Percentiles rank a stretch among this genome's conserved stretches.
Evolutionary conservation across 192 early-diverging fungal species (phyloP).

Genomic region (Podila verticillata): DNA sequence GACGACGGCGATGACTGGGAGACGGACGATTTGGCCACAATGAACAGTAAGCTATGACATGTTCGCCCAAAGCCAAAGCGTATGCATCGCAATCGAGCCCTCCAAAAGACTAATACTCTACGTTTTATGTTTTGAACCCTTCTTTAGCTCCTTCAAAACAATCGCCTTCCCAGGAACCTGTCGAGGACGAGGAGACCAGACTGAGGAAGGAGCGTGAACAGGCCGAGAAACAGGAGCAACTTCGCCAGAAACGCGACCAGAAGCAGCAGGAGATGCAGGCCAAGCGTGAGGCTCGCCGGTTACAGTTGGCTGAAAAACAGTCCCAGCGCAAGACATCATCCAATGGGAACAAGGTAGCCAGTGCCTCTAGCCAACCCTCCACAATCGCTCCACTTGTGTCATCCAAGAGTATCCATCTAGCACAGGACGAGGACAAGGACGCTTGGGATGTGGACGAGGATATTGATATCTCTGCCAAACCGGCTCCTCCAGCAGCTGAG

Average conservation of each 20-base stretch:
- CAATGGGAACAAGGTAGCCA: constrained; percentile 7
- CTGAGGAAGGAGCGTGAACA: constrained; percentile 24
- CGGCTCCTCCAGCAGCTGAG: constrained; percentile 9
- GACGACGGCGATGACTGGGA: constrained; percentile 45
- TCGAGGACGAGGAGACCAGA: constrained; percentile 26
- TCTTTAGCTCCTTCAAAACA: constrained; percentile 14
- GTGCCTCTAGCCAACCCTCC: neutral
- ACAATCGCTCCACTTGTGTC: neutral
- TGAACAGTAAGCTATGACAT: constrained; percentile 19
- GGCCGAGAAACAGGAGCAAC: constrained; percentile 42
- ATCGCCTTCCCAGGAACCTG: constrained; percentile 14
- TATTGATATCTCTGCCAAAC: constrained; percentile 24
- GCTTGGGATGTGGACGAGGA: constrained; percentile 32
- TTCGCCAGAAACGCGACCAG: constrained; percentile 42
- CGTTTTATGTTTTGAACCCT: neutral
- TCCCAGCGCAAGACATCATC: constrained; percentile 15
- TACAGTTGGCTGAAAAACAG: constrained; percentile 45
- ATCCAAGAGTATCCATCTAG: constrained; percentile 6
- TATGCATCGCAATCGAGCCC: too few relatives aligned
- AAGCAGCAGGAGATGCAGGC: constrained; percentile 51
- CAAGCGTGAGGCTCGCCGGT: constrained; percentile 43
- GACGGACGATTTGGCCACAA: constrained; percentile 19
- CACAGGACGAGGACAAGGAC: constrained; percentile 30
- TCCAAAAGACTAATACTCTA: too few relatives aligned
- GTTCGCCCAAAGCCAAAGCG: neutral